Evolutionary conservation across 768 basidiomycete species (phyloP).

Genomic region (Tulasnella calospora): DNA sequence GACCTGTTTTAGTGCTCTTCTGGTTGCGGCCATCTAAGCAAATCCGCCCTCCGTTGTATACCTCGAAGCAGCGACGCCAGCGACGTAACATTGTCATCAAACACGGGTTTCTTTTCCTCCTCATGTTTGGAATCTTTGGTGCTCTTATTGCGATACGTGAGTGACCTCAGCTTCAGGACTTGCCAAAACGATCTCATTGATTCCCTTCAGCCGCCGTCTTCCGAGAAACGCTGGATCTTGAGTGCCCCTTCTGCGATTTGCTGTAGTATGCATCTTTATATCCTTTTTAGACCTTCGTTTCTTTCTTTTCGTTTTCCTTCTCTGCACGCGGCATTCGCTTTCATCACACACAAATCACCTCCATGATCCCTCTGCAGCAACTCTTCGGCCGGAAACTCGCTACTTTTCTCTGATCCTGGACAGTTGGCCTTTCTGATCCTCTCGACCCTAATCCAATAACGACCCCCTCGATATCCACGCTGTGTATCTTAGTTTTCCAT

Average conservation of each 20-base stretch:
- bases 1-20: conserved; percentile 30
- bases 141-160: conserved; percentile 74
- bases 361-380: not conserved
- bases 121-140: conserved; percentile 63
- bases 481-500: not conserved
- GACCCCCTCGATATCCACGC: not conserved
- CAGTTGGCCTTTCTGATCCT: not conserved
- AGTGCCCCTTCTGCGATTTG: conserved; percentile 63
- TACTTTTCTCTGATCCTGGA: not conserved
- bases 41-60: conserved; percentile 87
- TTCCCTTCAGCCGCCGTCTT: conserved; percentile 52
- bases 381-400: not conserved
- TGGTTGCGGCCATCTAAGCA: conserved; percentile 90
- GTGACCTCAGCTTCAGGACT: conserved; percentile 36
- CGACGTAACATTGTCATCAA: conserved; percentile 85
- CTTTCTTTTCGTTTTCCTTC: conserved; percentile 6
- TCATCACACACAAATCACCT: not conserved
- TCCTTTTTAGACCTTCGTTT: conserved; percentile 12
- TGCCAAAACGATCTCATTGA: conserved; percentile 28
- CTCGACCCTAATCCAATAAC: conserved; percentile 2
- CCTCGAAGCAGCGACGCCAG: conserved; percentile 81
- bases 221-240: conserved; percentile 56
- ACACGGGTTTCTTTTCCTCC: conserved; percentile 73
- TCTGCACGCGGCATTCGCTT: conserved; percentile 1
- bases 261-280: conserved; percentile 25